Evolutionary conservation across 1,139 yeast genomes (phyloP), one percentile per base, ranked within the genome.

Genomic region (Hansenula anomala): DNA sequence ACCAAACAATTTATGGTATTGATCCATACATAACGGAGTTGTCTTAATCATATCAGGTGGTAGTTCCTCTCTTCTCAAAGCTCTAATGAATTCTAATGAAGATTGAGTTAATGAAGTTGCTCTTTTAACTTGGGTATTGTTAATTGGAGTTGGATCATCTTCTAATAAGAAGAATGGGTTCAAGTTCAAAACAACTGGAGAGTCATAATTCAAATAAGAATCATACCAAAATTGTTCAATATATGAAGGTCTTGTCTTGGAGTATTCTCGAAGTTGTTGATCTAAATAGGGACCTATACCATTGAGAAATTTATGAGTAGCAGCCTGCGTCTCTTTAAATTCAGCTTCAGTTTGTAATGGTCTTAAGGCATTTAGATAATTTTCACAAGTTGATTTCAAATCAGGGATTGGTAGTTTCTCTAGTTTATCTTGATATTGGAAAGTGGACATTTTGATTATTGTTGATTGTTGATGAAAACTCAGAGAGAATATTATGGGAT

Each of bases 181-280:
- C 51, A 88, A 72, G 60, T 88, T 88, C 45, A 88, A 70, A 23
- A 88, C 96, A 36, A 88, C 95, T 0, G 90, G 95, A 20, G 88
- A 83, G 61, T 88, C 96, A 58, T 85, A 85, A 59, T 80, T 81
- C 47, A 88, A 69, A 60, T 88, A 88, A 3, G 95, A 78, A 57
- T 88, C 96, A 59, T 80, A 87, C 96, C 96, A 88, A 59, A 88
- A 88, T 59, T 88, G 95, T 61, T 88, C 96, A 46, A 88, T 88
- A 60, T 83, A 88, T 10, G 94, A 81, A 39, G 85, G 77, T 49
- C 89, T 68, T 16, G 75, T 63, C 41, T 75, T 68, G 11, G 87
- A 71, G 52, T 84, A 86, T 39, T 75, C 75, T 35, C 78, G 64
- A 35, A 87, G 70, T 52, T 78, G 80, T 26, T 73, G 65, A 49